These are phyloP conservation scores for Auriscalpium vulgare DNA, from an alignment of 768 basidiomycete genomes.

Conservation along the genomic window DNA sequence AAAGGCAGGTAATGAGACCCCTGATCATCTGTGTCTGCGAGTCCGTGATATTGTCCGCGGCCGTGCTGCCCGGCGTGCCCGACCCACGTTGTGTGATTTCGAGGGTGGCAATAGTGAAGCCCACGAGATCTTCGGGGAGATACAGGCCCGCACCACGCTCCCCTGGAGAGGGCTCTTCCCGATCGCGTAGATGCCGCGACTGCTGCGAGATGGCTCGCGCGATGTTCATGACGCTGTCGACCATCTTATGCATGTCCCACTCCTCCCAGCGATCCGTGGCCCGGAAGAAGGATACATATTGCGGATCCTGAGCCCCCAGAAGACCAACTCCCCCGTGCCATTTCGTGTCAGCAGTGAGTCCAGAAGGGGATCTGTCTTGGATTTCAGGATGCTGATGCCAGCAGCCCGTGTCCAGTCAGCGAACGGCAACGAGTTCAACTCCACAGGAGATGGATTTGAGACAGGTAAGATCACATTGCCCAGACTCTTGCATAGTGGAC, in stretches of 20 bases:
- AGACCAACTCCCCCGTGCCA: constrained; percentile 83
- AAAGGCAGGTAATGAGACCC: constrained; percentile 63
- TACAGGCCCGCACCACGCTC: constrained; percentile 84
- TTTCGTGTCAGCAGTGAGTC: constrained; percentile 70
- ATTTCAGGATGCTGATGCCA: constrained; percentile 83
- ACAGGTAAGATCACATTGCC: constrained; percentile 93
- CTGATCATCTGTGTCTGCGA: constrained; percentile 71
- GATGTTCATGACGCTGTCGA: constrained; percentile 78
- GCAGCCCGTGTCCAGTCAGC: constrained; percentile 87
- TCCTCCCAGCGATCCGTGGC: constrained; percentile 43
- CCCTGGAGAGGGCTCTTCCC: constrained; percentile 59
- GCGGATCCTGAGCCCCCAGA: constrained; percentile 80
- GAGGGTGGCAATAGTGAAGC: constrained; percentile 77
- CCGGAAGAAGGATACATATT: constrained; percentile 50
- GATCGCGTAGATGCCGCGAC: constrained; percentile 72
- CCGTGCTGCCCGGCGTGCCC: constrained; percentile 35
- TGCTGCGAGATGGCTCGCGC: constrained; percentile 79
- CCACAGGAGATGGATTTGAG: constrained; percentile 37
- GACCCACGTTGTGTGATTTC: constrained; percentile 77
- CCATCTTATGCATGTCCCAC: constrained; percentile 66
- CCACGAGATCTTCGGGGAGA: constrained; percentile 84
- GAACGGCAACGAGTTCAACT: constrained; percentile 54
- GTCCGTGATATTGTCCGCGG: constrained; percentile 75
- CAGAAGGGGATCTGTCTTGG: constrained; percentile 62
- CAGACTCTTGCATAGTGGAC: constrained; percentile 93